Conservation (phyloP, 2,329 filamentous ascomycete species). For the Fusarium scirpi region DNA sequence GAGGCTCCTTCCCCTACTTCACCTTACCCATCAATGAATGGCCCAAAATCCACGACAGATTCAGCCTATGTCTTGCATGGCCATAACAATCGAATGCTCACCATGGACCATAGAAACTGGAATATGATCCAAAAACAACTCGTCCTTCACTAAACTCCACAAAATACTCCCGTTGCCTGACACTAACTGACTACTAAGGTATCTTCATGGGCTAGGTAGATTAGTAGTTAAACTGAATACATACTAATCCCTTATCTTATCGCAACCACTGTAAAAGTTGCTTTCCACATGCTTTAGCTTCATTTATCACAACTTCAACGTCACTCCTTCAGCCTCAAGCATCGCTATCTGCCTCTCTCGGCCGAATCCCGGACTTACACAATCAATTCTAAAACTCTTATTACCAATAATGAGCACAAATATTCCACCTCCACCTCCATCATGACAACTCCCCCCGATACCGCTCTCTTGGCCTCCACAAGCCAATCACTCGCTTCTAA, state of each 20-base stretch:
- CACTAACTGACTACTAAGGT: background rate
- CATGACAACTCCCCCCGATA: conserved; percentile 23
- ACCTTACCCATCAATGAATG: conserved; percentile 28
- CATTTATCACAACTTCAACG: conserved; percentile 11
- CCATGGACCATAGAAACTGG: background rate
- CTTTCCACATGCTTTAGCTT: background rate
- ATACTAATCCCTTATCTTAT: conserved; percentile 25
- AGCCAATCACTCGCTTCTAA: conserved; percentile 54
- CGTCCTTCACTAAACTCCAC: background rate
- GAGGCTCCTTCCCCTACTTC: background rate
- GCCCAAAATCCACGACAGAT: background rate
- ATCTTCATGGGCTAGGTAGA: background rate
- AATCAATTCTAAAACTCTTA: background rate
- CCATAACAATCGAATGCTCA: background rate
- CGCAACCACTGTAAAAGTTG: conserved; percentile 18
- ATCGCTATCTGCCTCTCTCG: conserved; percentile 3
- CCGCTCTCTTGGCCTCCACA: conserved; percentile 26
- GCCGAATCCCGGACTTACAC: conserved; percentile 18
- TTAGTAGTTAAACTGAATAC: background rate
- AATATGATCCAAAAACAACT: background rate
- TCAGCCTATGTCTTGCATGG: background rate
- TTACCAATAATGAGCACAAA: conserved; percentile 19
- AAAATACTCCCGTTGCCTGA: background rate
- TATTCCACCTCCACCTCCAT: conserved; percentile 6
- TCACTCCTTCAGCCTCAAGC: conserved; percentile 19